These are phyloP conservation scores for Alloteropsis semialata DNA, from an alignment of 176 grass and related monocot genomes.

Conservation along the genomic window DNA sequence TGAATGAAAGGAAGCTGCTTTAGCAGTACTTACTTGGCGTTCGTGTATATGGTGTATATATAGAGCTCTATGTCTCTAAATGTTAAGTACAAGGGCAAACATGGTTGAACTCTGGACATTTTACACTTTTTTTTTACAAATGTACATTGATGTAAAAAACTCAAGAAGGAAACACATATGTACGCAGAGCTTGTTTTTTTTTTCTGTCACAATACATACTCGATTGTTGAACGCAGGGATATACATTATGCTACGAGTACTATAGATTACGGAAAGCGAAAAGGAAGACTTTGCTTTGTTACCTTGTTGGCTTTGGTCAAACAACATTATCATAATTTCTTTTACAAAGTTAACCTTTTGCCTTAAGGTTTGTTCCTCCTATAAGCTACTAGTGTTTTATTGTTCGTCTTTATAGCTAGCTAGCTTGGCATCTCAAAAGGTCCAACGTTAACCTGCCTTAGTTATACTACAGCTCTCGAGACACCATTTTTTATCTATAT, in stretches of 20 bases:
- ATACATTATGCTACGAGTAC: neutral
- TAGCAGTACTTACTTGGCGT: neutral
- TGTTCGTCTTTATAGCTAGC: neutral
- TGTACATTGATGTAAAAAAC: neutral
- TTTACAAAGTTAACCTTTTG: neutral
- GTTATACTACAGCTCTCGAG: neutral
- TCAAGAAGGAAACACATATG: neutral
- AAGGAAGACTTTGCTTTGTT: neutral
- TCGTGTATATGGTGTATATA: too few relatives aligned
- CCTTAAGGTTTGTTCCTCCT: neutral
- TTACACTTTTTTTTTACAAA: neutral
- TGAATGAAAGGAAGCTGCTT: neutral
- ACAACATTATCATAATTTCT: neutral
- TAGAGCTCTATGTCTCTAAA: neutral
- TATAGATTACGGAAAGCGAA: neutral
- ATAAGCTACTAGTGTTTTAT: neutral
- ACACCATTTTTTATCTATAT: neutral
- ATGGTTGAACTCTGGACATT: neutral
- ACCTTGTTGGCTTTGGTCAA: constrained; percentile 6
- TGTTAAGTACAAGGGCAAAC: neutral
- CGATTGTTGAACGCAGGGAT: neutral
- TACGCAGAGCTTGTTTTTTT: neutral
- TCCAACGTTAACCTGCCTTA: neutral
- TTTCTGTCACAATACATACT: neutral
- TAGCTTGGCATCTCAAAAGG: constrained; percentile 13